These are phyloP conservation scores for Sporothrix inflata DNA, from an alignment of 2,329 filamentous ascomycete species.

Conservation along the genomic window DNA sequence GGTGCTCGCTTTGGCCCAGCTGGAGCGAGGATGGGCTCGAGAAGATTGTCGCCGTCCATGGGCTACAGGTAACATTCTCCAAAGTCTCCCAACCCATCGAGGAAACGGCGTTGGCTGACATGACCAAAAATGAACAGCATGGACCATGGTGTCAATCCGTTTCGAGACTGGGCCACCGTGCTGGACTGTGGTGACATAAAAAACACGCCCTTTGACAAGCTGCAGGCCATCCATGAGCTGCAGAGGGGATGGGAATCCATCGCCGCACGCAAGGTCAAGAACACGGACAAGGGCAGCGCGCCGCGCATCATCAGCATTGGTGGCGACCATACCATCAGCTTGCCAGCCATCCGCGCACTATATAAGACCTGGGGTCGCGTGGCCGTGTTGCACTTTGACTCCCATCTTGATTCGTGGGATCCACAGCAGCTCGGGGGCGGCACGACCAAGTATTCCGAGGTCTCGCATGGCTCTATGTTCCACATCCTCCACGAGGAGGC, in stretches of 20 bases:
- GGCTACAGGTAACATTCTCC: no score
- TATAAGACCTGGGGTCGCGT: constrained; percentile 24
- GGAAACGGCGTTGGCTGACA: no score
- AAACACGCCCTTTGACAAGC: constrained; percentile 76
- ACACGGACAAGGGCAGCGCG: not conserved
- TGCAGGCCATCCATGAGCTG: constrained; percentile 73
- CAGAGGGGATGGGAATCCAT: constrained; percentile 53
- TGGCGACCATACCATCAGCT: constrained; percentile 29
- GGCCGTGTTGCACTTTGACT: constrained; percentile 65
- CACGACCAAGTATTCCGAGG: constrained; percentile 61
- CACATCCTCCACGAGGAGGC: constrained; percentile 64
- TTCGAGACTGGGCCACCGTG: constrained; percentile 70
- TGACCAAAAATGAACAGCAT: constrained; percentile 10
- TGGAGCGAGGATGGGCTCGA: no score
- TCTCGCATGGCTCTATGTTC: constrained; percentile 64
- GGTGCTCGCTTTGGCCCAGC: constrained; percentile 27
- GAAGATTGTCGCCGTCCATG: no score
- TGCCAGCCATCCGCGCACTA: constrained; percentile 25
- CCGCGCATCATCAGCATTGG: constrained; percentile 27
- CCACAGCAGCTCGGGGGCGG: constrained; percentile 56
- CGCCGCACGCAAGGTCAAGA: not conserved
- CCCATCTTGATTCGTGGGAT: constrained; percentile 68
- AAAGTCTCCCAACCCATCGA: no score
- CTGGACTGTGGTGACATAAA: constrained; percentile 81
- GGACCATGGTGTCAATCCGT: constrained; percentile 56